phyloP scores from a whole-genome alignment of 1,284 basidiomycete genomes.

The Ganoderma lingzhi region DNA sequence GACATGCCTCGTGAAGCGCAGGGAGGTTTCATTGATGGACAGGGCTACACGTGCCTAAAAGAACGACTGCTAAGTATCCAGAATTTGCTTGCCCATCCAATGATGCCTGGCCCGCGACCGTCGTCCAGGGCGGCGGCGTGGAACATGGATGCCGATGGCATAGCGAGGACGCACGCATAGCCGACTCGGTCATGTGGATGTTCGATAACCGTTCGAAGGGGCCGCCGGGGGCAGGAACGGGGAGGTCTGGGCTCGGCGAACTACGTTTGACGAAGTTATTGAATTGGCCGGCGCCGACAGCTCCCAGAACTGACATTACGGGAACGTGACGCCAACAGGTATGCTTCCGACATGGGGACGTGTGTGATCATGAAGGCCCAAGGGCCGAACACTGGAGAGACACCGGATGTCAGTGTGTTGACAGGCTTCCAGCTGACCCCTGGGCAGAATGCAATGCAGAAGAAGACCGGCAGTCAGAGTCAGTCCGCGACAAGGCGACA shows the following conservation, averaged over 20 bases:
- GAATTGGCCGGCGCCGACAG: conserved; percentile 8
- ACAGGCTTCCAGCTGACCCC: background rate
- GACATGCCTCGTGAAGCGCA: conserved; percentile 21
- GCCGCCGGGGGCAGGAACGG: background rate
- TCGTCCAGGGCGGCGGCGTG: background rate
- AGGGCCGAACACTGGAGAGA: conserved; percentile 8
- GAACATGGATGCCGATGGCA: background rate
- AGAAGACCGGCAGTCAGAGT: background rate
- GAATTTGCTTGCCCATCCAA: too few relatives aligned
- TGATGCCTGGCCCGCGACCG: background rate
- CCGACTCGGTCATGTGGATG: background rate
- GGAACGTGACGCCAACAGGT: conserved; percentile 23
- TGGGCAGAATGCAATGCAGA: background rate
- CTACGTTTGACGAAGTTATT: conserved; percentile 13
- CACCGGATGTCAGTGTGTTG: background rate
- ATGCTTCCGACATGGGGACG: conserved; percentile 27
- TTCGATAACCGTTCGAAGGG: conserved; percentile 1
- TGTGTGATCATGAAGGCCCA: background rate
- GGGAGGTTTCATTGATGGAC: background rate
- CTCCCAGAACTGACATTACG: conserved; percentile 17
- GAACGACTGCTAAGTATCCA: too few relatives aligned
- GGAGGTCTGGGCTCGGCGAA: conserved; percentile 23
- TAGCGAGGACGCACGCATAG: background rate
- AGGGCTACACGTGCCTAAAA: background rate
- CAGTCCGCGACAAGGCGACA: background rate